These are phyloP conservation scores for Escallonia rubra DNA, from an alignment of 129 eudicot genomes.

Conservation along the genomic window DNA sequence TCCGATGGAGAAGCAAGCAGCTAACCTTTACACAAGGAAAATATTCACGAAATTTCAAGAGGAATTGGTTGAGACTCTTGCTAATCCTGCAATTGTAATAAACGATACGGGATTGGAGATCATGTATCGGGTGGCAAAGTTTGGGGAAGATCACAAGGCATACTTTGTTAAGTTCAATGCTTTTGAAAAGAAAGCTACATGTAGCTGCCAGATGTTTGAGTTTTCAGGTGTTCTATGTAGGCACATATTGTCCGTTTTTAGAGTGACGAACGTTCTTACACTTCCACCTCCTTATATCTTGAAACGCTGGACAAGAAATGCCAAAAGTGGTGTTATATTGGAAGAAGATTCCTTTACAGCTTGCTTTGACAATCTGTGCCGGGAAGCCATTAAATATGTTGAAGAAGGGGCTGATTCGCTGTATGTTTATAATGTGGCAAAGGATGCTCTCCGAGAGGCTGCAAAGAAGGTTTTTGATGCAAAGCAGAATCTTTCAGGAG, in stretches of 20 bases:
- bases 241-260: conserved; percentile 38
- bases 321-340: conserved; percentile 33
- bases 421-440: conserved; percentile 24
- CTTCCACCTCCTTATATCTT: conserved; percentile 36
- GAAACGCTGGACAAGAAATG: conserved; percentile 43
- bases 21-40: conserved; percentile 36
- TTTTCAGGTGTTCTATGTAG: conserved; percentile 50
- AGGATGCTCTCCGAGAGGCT: conserved; percentile 42
- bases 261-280: conserved; percentile 42
- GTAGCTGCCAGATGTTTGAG: conserved; percentile 53
- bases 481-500: conserved; percentile 14
- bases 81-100: conserved; percentile 29
- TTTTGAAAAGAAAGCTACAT: conserved; percentile 35
- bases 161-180: conserved; percentile 35
- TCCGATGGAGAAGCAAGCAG: conserved; percentile 51
- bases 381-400: conserved; percentile 37
- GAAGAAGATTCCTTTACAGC: conserved; percentile 37
- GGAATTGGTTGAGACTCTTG: conserved; percentile 39
- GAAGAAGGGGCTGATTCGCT: conserved; percentile 35
- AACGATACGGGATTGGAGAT: conserved; percentile 32
- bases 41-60: conserved; percentile 38
- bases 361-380: conserved; percentile 36
- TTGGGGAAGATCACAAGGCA: conserved; percentile 38
- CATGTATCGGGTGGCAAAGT: conserved; percentile 43
- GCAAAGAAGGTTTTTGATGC: conserved; percentile 28